Conservation (phyloP, 225 moss, liverwort and hornwort species). For the Takakia lepidozioides region DNA sequence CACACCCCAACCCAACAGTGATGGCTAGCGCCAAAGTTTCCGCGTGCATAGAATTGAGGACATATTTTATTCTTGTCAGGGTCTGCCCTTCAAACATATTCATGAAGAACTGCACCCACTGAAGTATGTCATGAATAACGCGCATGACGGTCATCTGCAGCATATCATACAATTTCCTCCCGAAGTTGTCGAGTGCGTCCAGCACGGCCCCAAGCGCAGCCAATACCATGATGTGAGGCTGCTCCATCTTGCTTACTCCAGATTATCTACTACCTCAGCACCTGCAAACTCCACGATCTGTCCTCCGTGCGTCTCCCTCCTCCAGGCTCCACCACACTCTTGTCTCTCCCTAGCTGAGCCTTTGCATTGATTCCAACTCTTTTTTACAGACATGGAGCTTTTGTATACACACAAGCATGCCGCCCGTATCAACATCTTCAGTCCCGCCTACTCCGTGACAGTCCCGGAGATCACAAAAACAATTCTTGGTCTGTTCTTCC, state of each 20-base stretch:
- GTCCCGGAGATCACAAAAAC: too few species aligned
- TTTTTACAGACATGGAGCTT: too few species aligned
- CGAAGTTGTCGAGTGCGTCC: not conserved
- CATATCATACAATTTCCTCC: not conserved
- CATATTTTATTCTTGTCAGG: not conserved
- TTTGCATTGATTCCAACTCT: too few species aligned
- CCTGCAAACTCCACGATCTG: too few species aligned
- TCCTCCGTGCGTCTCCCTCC: too few species aligned
- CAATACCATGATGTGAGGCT: not conserved
- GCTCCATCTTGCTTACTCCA: not conserved
- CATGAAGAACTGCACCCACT: not conserved
- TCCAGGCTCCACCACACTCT: too few species aligned
- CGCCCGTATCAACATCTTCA: too few species aligned
- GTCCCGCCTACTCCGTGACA: too few species aligned
- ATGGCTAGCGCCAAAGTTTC: not conserved
- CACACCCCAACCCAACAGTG: not conserved
- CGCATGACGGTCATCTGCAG: constrained; percentile 2
- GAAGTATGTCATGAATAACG: not conserved
- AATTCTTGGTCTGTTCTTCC: too few species aligned
- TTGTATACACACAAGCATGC: too few species aligned
- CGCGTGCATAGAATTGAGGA: constrained; percentile 1
- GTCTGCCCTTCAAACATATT: constrained; percentile 1
- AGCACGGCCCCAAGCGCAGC: not conserved
- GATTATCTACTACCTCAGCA: not conserved
- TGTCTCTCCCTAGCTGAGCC: too few species aligned